Base-by-base conservation (phyloP, 164 flowering plant genomes). In the Cinnamomum chago region DNA sequence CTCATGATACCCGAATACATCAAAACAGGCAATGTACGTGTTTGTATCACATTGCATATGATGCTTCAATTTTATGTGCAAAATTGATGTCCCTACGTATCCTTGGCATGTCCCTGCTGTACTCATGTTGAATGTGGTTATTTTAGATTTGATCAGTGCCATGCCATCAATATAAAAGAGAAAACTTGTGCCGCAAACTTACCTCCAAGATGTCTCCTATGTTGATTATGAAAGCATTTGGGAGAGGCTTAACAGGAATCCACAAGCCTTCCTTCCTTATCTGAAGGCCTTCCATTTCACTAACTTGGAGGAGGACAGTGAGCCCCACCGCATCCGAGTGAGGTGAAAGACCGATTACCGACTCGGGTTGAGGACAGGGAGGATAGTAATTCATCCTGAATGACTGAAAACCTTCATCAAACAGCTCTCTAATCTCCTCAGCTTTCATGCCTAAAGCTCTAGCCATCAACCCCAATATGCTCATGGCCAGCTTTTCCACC, bases 151-250 rank as follows among this genome's bases (percentile, higher is more conserved):
- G 47, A 40, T 40, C 47, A 40, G 11, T 6, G 47, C 11, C 27
- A 25, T 25, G 27, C 27, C 47, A 40, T 40, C n/a, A 55, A 55
- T 55, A 55, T 14, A 15, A 5, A 13, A 55, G 60, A 55, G 3
- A 55, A 5, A 55, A 14, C 17, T 2, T 55, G 60, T 55, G n/a
- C n/a, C 17, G 20, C 11, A 28, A 30, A 33, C 50, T 25, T 82
- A 86, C 92, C 88, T 87, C 92, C 65, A 84, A 40, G 24, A 76
- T 15, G 33, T 89, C 90, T 5, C 90, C 92, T 64, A 86, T 60
- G 73, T 87, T 89, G 77, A 87, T 75, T 10, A 79, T 73, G 40
- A 89, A 69, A 6, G 85, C 85, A 28, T 79, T 79, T 11, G 86
- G 77, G 23, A 85, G 70, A 1, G 89, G 86, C 67, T 76, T 75